Evolutionary conservation across 2,329 filamentous ascomycete species (phyloP).

Genomic region (Drechmeria coniospora): DNA sequence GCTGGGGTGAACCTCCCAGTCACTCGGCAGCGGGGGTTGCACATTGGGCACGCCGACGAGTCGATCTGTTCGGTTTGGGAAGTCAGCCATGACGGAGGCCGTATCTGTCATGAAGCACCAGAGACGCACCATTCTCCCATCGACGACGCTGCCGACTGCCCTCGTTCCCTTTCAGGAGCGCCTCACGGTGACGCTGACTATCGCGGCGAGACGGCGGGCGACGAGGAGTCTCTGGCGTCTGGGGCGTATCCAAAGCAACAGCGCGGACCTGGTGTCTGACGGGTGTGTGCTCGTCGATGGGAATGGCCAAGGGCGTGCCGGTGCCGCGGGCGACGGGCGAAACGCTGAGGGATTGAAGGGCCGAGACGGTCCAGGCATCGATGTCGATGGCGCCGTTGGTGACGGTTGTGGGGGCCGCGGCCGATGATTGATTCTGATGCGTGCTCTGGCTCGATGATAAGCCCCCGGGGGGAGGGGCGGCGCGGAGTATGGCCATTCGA

Average conservation of each 20-base stretch:
- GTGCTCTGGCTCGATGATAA: slow-evolving; percentile 8
- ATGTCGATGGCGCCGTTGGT: slow-evolving; percentile 33
- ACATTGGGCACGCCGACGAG: slow-evolving; percentile 76
- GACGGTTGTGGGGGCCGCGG: slow-evolving; percentile 11
- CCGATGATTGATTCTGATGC: slow-evolving; percentile 8
- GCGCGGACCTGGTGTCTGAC: slow-evolving; percentile 5
- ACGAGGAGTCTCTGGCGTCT: slow-evolving; percentile 19
- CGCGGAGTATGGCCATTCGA: slow-evolving; percentile 35
- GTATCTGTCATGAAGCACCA: background rate
- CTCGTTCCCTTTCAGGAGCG: slow-evolving; percentile 76
- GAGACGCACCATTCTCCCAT: slow-evolving; percentile 79
- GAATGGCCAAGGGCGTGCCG: slow-evolving; percentile 53
- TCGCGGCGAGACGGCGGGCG: slow-evolving; percentile 36
- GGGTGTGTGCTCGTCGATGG: slow-evolving; percentile 45
- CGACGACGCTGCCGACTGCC: slow-evolving; percentile 72
- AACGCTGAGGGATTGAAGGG: slow-evolving; percentile 38
- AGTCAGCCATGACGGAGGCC: slow-evolving; percentile 1
- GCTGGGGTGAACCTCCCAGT: slow-evolving; percentile 74
- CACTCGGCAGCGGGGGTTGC: slow-evolving; percentile 63
- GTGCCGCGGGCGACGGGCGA: slow-evolving; percentile 42
- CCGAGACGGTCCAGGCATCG: slow-evolving; percentile 50
- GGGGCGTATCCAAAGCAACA: slow-evolving; percentile 7
- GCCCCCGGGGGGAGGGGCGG: slow-evolving; percentile 31
- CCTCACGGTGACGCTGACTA: slow-evolving; percentile 48
- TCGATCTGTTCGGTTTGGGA: slow-evolving; percentile 42